A percentile compares a stretch with the other conserved stretches of the same genome.
These are phyloP conservation scores for Rhodotorula sp. DNA, from an alignment of 1,284 basidiomycete species.

Conservation along the genomic window DNA sequence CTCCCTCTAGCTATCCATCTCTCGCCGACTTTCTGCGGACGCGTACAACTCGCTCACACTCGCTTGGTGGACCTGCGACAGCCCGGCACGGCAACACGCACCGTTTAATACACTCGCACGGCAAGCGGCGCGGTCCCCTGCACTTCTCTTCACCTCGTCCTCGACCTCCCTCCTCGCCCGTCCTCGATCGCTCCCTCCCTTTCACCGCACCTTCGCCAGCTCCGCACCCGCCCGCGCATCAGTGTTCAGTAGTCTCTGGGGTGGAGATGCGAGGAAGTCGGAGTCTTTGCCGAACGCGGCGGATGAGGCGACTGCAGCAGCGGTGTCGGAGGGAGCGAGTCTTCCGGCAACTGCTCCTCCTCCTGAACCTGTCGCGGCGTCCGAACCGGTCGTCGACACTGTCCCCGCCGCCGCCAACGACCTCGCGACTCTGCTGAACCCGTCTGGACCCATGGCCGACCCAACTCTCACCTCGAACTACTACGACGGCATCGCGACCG, in stretches of 20 bases:
- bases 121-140: background rate
- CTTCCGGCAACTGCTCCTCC: background rate
- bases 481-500: slow-evolving; percentile 33
- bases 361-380: background rate
- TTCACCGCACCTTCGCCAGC: slow-evolving; percentile 2
- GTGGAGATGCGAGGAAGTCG: background rate
- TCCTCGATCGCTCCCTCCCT: background rate
- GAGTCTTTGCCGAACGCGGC: background rate
- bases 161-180: background rate
- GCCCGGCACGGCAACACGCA: background rate
- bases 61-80: background rate
- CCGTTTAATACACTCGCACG: background rate
- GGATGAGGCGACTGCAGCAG: background rate
- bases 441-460: background rate
- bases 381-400: background rate
- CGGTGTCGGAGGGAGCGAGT: no score
- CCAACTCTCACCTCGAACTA: background rate
- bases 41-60: background rate
- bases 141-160: background rate
- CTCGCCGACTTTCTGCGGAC: background rate
- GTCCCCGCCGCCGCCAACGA: background rate
- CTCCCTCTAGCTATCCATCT: no score
- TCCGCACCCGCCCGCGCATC: background rate
- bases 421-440: background rate
- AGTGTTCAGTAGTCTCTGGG: background rate